phyloP scores from a whole-genome alignment of 2,329 filamentous ascomycete species.

The Xylariaceae sp. region DNA sequence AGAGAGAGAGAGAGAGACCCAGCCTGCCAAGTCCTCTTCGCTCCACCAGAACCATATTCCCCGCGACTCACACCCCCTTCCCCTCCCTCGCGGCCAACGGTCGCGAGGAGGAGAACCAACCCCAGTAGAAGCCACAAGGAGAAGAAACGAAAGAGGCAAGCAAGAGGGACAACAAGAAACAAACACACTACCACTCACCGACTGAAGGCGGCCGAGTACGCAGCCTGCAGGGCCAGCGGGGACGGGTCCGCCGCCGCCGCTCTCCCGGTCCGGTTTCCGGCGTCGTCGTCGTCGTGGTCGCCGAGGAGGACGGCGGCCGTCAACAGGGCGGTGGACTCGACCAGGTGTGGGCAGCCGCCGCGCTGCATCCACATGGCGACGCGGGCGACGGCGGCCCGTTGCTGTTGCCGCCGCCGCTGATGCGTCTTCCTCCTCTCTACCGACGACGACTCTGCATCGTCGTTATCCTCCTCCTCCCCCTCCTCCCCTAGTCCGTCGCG shows the following conservation, averaged over 20 bases:
- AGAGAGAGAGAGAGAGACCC: neutral
- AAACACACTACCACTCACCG: constrained; percentile 41
- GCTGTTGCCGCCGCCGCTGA: constrained; percentile 20
- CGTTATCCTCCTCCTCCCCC: constrained; percentile 7
- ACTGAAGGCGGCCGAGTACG: constrained; percentile 69
- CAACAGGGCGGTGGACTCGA: constrained; percentile 71
- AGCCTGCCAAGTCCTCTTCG: too few relatives aligned
- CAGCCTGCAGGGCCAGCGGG: constrained; percentile 55
- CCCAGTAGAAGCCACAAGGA: neutral
- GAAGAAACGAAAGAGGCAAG: neutral
- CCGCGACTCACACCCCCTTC: too few relatives aligned
- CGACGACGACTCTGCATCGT: constrained; percentile 1
- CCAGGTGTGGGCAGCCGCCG: constrained; percentile 67
- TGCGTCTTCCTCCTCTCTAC: constrained; percentile 5
- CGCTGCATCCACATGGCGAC: constrained; percentile 65
- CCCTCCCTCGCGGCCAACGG: too few relatives aligned
- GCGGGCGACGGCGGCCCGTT: constrained; percentile 44
- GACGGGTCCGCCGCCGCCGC: constrained; percentile 24
- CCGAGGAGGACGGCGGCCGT: constrained; percentile 62
- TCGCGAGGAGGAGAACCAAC: neutral
- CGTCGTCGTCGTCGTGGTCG: constrained; percentile 36
- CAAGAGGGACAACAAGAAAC: constrained; percentile 3
- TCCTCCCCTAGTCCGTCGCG: constrained; percentile 6
- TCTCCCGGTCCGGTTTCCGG: constrained; percentile 1
- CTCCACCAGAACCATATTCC: too few relatives aligned